Evolutionary conservation across 768 basidiomycete species (phyloP).

Genomic region (Termitomyces sp.): DNA sequence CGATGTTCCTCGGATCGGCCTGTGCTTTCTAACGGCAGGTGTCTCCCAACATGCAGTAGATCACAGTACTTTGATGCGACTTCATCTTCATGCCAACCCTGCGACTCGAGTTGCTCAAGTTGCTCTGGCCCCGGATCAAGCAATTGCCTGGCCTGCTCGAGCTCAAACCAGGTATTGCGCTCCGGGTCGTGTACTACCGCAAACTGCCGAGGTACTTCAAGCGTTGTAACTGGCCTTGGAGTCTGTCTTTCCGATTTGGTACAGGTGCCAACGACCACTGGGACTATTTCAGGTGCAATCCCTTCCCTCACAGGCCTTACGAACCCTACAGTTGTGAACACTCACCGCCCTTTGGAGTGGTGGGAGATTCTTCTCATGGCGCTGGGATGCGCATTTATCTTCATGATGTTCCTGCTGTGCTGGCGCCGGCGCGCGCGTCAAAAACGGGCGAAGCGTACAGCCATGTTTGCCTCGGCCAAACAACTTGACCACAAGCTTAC

Average conservation of each 20-base stretch:
- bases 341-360: slow-evolving; percentile 49
- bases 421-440: slow-evolving; percentile 71
- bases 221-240: slow-evolving; percentile 65
- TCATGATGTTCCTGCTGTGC: slow-evolving; percentile 56
- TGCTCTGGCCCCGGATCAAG: slow-evolving; percentile 66
- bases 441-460: slow-evolving; percentile 62
- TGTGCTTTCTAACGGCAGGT: slow-evolving; percentile 70
- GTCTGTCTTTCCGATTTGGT: slow-evolving; percentile 78
- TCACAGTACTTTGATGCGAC: slow-evolving; percentile 68
- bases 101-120: slow-evolving; percentile 74
- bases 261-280: slow-evolving; percentile 38
- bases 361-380: slow-evolving; percentile 86
- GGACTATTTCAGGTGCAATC: slow-evolving; percentile 41
- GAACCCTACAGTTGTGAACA: slow-evolving; percentile 35
- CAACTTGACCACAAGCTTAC: slow-evolving; percentile 37
- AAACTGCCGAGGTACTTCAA: slow-evolving; percentile 50
- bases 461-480: slow-evolving; percentile 57
- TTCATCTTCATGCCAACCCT: slow-evolving; percentile 59
- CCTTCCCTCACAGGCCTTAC: slow-evolving; percentile 55
- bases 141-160: slow-evolving; percentile 72
- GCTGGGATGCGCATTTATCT: slow-evolving; percentile 76
- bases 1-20: slow-evolving; percentile 64
- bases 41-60: slow-evolving; percentile 71
- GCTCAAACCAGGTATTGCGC: slow-evolving; percentile 54
- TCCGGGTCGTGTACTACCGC: slow-evolving; percentile 60